Percentiles rank a stretch among this genome's conserved stretches.
These are phyloP conservation scores for Physcomitrium patens DNA, from an alignment of 225 moss, liverwort and hornwort species.

Conservation along the genomic window DNA sequence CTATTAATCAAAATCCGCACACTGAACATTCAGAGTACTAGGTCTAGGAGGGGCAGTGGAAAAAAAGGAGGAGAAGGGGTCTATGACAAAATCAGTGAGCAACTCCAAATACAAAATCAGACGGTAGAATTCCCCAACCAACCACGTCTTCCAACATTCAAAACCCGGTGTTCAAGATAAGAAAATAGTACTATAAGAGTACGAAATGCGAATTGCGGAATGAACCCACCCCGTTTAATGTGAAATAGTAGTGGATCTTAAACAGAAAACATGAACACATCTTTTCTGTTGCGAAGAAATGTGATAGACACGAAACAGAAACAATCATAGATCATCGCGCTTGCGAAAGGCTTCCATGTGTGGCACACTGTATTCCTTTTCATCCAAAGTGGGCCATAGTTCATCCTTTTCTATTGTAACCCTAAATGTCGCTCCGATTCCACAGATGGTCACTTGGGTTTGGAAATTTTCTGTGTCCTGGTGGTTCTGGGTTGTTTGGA, in stretches of 20 bases:
- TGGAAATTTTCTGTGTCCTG: neutral
- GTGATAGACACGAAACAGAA: neutral
- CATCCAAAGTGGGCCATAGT: neutral
- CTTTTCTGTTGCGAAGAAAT: neutral
- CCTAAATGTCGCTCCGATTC: slow-evolving; percentile 18
- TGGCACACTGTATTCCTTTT: neutral
- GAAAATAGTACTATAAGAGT: neutral
- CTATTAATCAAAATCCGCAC: too few species aligned
- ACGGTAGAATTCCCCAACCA: too few species aligned
- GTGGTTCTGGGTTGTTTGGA: too few species aligned
- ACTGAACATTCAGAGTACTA: too few species aligned
- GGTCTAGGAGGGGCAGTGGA: too few species aligned
- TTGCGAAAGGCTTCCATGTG: neutral
- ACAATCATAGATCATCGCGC: neutral
- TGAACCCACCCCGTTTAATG: too few species aligned
- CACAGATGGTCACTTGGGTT: too few species aligned
- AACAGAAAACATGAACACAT: neutral
- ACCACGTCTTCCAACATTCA: too few species aligned
- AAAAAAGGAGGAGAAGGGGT: too few species aligned
- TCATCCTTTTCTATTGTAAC: neutral
- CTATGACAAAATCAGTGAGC: too few species aligned
- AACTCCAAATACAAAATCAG: neutral
- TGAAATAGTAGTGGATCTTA: neutral
- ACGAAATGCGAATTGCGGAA: neutral
- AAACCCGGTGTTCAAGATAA: too few species aligned